Conservation (phyloP, 2,329 filamentous ascomycete species). For the Talaromyces sp. region DNA sequence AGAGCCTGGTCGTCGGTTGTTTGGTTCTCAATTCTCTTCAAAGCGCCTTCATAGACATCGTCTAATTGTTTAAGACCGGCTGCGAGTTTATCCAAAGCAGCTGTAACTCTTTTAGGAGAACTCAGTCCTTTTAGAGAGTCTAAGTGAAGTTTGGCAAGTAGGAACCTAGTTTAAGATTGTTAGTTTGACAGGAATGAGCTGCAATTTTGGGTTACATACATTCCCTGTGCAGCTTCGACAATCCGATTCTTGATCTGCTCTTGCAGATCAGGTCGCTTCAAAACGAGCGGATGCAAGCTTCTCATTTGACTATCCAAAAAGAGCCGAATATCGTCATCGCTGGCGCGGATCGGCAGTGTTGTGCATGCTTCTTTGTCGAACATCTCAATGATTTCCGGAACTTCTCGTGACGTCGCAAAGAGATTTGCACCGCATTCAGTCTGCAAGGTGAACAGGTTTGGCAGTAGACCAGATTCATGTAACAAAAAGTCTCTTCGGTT, state of each 20-base stretch:
- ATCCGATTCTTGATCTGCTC: not conserved
- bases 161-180: not conserved
- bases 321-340: not conserved
- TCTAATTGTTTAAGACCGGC: conserved; percentile 28
- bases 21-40: conserved; percentile 41
- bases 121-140: not conserved
- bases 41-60: conserved; percentile 37
- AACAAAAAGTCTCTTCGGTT: not conserved
- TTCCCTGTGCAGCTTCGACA: conserved; percentile 1
- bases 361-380: not conserved
- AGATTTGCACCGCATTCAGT: not conserved
- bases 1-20: conserved; percentile 22
- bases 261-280: not conserved
- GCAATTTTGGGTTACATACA: not conserved
- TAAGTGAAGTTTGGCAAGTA: not conserved
- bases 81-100: conserved; percentile 22
- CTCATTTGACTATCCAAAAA: not conserved
- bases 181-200: not conserved
- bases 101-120: not conserved
- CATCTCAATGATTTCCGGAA: conserved; percentile 1
- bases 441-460: not conserved
- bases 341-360: conserved; percentile 1
- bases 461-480: not conserved
- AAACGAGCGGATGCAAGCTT: not conserved
- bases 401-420: conserved; percentile 3